Percentiles rank a stretch among this genome's conserved stretches.
These are phyloP conservation scores for Phytophthora gonapodyides DNA, from an alignment of 352 stramenopile genomes.

Conservation along the genomic window DNA sequence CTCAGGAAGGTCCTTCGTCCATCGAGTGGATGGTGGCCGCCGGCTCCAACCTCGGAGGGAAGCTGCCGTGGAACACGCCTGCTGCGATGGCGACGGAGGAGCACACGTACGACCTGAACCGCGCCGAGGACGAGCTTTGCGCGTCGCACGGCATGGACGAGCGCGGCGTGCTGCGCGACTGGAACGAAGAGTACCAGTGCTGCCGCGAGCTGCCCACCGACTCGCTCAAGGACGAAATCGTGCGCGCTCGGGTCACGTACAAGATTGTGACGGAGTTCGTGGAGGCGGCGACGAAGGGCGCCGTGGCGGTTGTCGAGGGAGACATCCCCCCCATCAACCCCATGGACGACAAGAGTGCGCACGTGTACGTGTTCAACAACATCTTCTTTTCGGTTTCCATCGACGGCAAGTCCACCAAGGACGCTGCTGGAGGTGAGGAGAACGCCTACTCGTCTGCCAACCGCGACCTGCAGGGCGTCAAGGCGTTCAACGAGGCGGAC, in stretches of 20 bases:
- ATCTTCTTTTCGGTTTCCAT: slow-evolving; percentile 97
- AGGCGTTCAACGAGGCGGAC: slow-evolving; percentile 92
- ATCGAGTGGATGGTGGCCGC: slow-evolving; percentile 89
- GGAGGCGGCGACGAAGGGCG: slow-evolving; percentile 87
- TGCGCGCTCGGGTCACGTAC: slow-evolving; percentile 93
- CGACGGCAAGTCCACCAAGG: slow-evolving; percentile 74
- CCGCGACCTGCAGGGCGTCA: slow-evolving; percentile 90
- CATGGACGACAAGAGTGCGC: slow-evolving; percentile 91
- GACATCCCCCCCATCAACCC: slow-evolving; percentile 96
- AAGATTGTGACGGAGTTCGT: slow-evolving; percentile 97
- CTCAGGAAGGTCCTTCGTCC: slow-evolving; percentile 76
- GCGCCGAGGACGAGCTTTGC: slow-evolving; percentile 91
- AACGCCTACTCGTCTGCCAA: slow-evolving; percentile 87
- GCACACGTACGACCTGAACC: slow-evolving; percentile 81
- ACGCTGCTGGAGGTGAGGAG: slow-evolving; percentile 68
- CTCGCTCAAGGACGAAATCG: slow-evolving; percentile 89
- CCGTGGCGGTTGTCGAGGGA: slow-evolving; percentile 94
- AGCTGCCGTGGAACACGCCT: slow-evolving; percentile 83
- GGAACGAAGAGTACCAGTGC: slow-evolving; percentile 98
- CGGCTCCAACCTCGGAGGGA: slow-evolving; percentile 72
- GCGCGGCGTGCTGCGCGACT: slow-evolving; percentile 92
- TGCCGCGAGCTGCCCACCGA: slow-evolving; percentile 79
- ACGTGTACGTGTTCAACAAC: slow-evolving; percentile 98
- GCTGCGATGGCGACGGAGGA: slow-evolving; percentile 33
- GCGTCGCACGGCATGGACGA: slow-evolving; percentile 93